phyloP scores from a whole-genome alignment of 306 rosid species.

The Alnus rubra region DNA sequence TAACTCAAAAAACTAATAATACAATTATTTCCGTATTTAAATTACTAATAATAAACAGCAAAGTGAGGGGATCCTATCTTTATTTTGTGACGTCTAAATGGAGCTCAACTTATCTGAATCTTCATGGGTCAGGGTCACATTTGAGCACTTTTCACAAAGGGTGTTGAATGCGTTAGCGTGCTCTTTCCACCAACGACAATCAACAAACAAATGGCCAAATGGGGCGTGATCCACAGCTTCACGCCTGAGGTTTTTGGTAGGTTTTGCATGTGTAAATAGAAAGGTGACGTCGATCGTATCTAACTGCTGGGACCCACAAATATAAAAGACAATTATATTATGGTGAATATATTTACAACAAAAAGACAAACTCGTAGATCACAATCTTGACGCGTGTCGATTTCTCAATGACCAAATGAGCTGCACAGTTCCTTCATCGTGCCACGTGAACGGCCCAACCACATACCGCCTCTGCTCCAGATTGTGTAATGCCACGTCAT shows the following conservation, averaged over 20 bases:
- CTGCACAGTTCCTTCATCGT: background rate
- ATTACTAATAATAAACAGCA: too few species aligned
- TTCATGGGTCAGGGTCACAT: too few species aligned
- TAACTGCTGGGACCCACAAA: background rate
- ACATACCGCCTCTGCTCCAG: background rate
- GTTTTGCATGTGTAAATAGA: background rate
- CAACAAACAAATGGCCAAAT: background rate
- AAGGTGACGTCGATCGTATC: background rate
- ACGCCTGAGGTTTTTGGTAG: background rate
- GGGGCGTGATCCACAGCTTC: background rate
- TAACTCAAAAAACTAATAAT: too few species aligned
- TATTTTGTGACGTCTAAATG: too few species aligned
- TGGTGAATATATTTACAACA: background rate
- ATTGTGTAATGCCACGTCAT: background rate
- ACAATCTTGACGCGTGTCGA: conserved; percentile 10
- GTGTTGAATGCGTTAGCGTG: background rate
- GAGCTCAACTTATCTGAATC: too few species aligned
- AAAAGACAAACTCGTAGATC: conserved; percentile 5
- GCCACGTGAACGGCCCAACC: conserved; percentile 19
- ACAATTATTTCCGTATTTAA: too few species aligned
- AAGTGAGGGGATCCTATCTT: too few species aligned
- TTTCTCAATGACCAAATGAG: background rate
- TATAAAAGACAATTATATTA: background rate
- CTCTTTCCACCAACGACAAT: background rate
- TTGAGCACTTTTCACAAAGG: too few species aligned